Conservation (phyloP, 257 asterid species). For the Solanum sejunctum region DNA sequence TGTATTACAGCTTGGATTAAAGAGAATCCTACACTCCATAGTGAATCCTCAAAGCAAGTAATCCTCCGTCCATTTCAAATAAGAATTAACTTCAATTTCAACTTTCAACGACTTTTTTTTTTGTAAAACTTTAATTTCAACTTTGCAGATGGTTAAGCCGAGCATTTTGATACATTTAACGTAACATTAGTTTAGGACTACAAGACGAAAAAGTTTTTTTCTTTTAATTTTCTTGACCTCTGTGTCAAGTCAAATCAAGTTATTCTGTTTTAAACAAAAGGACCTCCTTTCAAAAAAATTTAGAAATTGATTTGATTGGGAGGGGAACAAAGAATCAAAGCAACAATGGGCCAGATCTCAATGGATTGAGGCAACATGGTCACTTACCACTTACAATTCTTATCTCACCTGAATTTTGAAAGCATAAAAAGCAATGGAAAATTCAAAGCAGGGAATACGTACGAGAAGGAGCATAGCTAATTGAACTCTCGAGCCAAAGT, state of each 20-base stretch:
- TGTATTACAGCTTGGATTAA: neutral
- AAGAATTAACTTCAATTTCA: too few relatives aligned
- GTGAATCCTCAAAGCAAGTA: neutral
- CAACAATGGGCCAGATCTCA: neutral
- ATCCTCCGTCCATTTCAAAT: too few relatives aligned
- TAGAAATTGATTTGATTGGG: neutral
- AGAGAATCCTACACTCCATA: neutral
- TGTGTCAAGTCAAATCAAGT: too few relatives aligned
- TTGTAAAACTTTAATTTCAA: too few relatives aligned
- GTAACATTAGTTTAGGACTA: too few relatives aligned
- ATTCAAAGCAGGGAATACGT: conserved; percentile 15
- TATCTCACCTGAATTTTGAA: neutral
- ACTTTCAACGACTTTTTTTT: too few relatives aligned
- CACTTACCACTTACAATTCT: neutral
- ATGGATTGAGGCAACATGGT: neutral
- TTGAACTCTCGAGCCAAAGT: conserved; percentile 60
- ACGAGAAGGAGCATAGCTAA: conserved; percentile 86
- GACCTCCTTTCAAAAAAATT: neutral
- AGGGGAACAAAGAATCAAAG: neutral
- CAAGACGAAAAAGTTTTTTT: too few relatives aligned
- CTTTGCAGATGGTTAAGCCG: too few relatives aligned
- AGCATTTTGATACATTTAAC: too few relatives aligned
- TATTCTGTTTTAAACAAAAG: too few relatives aligned
- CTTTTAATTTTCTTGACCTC: too few relatives aligned
- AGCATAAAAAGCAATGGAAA: neutral